Conservation (phyloP, 345 rosid genomes). For the Rhizophora mangle region DNA sequence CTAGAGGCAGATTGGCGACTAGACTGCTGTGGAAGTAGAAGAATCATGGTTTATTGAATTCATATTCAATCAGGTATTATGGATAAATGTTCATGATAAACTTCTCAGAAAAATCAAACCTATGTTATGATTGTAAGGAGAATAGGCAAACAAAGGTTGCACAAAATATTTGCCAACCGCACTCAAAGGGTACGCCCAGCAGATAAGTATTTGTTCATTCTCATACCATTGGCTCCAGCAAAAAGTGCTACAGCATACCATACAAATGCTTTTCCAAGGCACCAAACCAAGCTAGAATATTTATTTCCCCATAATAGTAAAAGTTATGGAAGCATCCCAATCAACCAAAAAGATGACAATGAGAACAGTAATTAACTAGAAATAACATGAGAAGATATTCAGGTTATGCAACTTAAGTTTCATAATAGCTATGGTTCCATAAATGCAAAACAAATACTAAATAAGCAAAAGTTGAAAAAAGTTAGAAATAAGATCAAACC, state of each 20-base stretch:
- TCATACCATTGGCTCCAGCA: not conserved
- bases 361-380: too few relatives aligned
- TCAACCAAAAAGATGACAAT: too few relatives aligned
- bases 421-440: not conserved
- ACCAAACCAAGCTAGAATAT: not conserved
- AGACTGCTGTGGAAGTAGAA: not conserved
- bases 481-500: slow-evolving; percentile 40
- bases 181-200: not conserved
- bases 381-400: not conserved
- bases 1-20: too few relatives aligned
- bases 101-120: not conserved
- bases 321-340: too few relatives aligned
- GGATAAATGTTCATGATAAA: not conserved
- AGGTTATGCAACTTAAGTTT: not conserved
- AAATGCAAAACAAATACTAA: not conserved
- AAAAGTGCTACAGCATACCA: not conserved
- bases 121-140: not conserved
- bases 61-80: not conserved
- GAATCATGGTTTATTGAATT: not conserved
- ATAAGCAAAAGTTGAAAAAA: not conserved
- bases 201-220: not conserved
- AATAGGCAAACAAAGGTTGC: not conserved
- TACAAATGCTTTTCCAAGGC: too few relatives aligned
- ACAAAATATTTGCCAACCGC: not conserved
- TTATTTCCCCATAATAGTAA: too few relatives aligned